Base-by-base conservation (phyloP, 2,329 filamentous ascomycete genomes). In the Cladosporium velox region DNA sequence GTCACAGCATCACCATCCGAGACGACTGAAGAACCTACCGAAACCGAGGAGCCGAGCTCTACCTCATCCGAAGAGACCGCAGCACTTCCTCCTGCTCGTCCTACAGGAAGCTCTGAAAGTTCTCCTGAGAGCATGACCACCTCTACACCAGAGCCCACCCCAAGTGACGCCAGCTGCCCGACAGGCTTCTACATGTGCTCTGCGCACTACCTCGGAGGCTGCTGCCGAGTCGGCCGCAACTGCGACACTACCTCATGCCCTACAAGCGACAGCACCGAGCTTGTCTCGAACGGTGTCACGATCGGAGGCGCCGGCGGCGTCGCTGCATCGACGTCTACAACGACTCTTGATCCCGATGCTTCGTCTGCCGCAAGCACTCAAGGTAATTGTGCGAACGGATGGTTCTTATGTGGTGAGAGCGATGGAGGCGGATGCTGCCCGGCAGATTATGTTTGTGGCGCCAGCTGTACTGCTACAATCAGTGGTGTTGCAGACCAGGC, bases 171-270 rank as follows among this genome's bases (percentile, higher is more conserved):
- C 10, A 74, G 85, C 72, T 98, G 94, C 72, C 94, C 94, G 0
- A 93, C 90, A 0, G 93, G 93, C 2, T 98, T 93, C 82, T 98
- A 98, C 78, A 90, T 92, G 60, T 98, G 94, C 78, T 87, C 89
- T 2, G 94, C 94, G 1, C 88, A 88, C 67, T 92, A 93, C 67
- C 82, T 85, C 1, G 92, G 91, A 15, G 92, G 92, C 24, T 98
- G 94, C 81, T 98, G 94, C 79, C 90, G 91, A 66, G 93, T 92
- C 0, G 93, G 92, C 1, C 87, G 93, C 24, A 86, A 96, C 79
- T 98, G 94, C 79, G 87, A 90, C 67, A 90, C 88, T 0, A 91
- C 90, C 0, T 91, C 90, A 7, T 98, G 94, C 73, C 91, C 91
- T 0, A 79, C 86, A 0, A 80, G 83, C 0, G 77, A 83, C 10